phyloP scores from a whole-genome alignment of 495 filamentous ascomycete genomes.

The Entonaema liquescens region DNA sequence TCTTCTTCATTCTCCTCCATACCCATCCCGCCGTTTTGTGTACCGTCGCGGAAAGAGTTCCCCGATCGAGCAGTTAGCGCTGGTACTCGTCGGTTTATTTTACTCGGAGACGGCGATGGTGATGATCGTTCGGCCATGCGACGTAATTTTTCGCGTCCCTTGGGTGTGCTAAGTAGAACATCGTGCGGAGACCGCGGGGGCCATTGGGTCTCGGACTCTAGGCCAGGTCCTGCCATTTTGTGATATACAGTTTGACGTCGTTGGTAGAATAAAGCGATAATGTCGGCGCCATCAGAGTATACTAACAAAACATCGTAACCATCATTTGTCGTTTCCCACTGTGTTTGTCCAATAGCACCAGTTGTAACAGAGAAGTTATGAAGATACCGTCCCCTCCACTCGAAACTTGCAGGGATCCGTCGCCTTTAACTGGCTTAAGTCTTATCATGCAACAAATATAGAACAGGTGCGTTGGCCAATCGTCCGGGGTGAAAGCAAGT shows the following conservation, averaged over 20 bases:
- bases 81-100: constrained; percentile 24
- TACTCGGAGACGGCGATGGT: constrained; percentile 69
- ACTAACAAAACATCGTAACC: constrained; percentile 21
- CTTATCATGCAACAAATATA: constrained; percentile 35
- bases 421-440: background rate
- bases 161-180: constrained; percentile 81
- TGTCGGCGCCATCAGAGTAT: constrained; percentile 9
- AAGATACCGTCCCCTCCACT: constrained; percentile 26
- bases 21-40: constrained; percentile 49
- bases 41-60: constrained; percentile 23
- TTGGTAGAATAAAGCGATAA: background rate
- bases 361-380: background rate
- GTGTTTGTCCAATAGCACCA: constrained; percentile 14
- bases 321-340: background rate
- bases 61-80: constrained; percentile 23
- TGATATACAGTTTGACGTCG: constrained; percentile 17
- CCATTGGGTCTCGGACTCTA: constrained; percentile 68
- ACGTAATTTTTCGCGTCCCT: constrained; percentile 75
- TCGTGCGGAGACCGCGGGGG: constrained; percentile 88
- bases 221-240: constrained; percentile 34
- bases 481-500: constrained; percentile 7
- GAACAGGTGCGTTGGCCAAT: background rate
- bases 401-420: constrained; percentile 36
- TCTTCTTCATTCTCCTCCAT: constrained; percentile 69
- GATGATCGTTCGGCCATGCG: constrained; percentile 69